Evolutionary conservation across 768 basidiomycete species (phyloP).

Genomic region (Harrya chromipes): DNA sequence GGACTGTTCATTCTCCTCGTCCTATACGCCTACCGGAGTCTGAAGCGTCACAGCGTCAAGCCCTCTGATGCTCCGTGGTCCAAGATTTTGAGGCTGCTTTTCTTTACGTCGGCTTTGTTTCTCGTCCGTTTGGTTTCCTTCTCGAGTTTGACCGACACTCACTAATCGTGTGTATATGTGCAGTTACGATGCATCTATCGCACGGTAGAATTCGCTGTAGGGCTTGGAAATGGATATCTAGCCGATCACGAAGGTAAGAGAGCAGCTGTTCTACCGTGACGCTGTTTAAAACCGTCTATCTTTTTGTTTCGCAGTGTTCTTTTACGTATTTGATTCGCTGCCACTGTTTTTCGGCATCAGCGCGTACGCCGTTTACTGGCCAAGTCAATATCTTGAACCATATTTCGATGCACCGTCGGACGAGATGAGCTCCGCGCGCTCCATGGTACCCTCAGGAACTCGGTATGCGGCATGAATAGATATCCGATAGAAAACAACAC

Average conservation of each 20-base stretch:
- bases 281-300: neutral
- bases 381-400: constrained; percentile 20
- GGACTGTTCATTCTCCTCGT: constrained; percentile 19
- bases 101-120: constrained; percentile 25
- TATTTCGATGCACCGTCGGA: neutral
- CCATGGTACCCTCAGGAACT: neutral
- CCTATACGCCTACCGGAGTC: constrained; percentile 2
- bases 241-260: constrained; percentile 22
- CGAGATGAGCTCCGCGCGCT: neutral
- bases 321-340: constrained; percentile 29
- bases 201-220: constrained; percentile 20
- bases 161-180: neutral
- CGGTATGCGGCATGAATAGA: neutral
- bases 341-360: constrained; percentile 26
- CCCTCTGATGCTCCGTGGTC: constrained; percentile 17
- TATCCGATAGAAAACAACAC: too few relatives aligned
- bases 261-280: neutral
- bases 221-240: constrained; percentile 18
- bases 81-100: constrained; percentile 15
- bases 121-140: constrained; percentile 17
- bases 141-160: neutral
- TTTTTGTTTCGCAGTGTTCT: constrained; percentile 17
- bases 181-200: constrained; percentile 32
- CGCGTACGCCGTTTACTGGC: constrained; percentile 27
- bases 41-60: constrained; percentile 9